A percentile compares a stretch with the other conserved stretches of the same genome.
Evolutionary conservation across 2,329 filamentous ascomycete genomes (phyloP).

Genomic region (Fusarium solani-melongenae): DNA sequence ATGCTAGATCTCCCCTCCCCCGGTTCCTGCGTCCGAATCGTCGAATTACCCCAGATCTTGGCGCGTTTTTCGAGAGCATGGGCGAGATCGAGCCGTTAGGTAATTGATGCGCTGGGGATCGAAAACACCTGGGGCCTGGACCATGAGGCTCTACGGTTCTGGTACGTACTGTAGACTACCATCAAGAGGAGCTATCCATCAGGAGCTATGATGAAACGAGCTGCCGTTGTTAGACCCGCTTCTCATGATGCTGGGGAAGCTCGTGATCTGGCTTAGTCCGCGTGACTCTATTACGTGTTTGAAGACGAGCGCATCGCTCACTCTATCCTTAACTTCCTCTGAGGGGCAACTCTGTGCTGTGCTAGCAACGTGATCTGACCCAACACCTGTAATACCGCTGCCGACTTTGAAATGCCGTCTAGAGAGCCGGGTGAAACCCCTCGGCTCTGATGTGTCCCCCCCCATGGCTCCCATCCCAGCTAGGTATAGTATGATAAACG

Average conservation of each 20-base stretch:
- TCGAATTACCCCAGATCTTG: constrained; percentile 21
- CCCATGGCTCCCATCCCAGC: background rate
- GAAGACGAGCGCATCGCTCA: background rate
- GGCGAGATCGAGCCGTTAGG: constrained; percentile 26
- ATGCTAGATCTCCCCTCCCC: background rate
- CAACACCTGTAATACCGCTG: background rate
- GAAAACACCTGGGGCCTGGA: background rate
- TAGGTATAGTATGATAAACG: background rate
- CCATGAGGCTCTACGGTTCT: background rate
- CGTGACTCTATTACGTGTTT: background rate
- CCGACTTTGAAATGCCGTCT: background rate
- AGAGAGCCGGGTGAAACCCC: background rate
- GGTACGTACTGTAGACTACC: background rate
- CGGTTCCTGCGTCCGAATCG: background rate
- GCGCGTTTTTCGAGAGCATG: constrained; percentile 2
- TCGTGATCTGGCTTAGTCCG: background rate
- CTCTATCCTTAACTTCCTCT: background rate
- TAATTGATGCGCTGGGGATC: constrained; percentile 10
- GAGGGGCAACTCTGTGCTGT: background rate
- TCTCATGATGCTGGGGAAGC: background rate
- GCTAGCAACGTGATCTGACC: background rate
- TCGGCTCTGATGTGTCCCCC: background rate
- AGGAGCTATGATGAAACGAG: background rate
- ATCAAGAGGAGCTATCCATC: background rate
- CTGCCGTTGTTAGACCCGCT: background rate